Conservation (phyloP, 345 rosid genomes). For the Alliaria petiolata region DNA sequence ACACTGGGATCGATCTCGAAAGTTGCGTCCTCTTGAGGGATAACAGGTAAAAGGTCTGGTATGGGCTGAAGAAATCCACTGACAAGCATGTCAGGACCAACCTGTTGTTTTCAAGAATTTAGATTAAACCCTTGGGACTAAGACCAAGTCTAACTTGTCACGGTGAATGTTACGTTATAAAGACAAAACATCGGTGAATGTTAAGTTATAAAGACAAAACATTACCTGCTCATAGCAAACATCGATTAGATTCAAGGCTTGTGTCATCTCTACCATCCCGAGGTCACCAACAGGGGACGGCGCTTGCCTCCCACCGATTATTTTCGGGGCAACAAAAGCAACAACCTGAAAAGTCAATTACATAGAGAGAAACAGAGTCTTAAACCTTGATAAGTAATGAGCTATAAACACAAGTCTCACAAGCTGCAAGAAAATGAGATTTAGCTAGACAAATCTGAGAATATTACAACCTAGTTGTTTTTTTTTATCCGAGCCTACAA, state of each 20-base stretch:
- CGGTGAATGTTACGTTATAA: background rate
- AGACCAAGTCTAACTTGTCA: background rate
- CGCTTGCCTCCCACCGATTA: conserved; percentile 83
- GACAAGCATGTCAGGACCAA: conserved; percentile 92
- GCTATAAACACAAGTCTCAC: background rate
- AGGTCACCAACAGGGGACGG: conserved; percentile 97
- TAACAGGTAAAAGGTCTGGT: conserved; percentile 75
- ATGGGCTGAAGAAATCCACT: conserved; percentile 92
- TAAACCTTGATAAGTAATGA: background rate
- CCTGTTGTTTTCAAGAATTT: conserved; percentile 40
- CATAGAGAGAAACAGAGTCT: background rate
- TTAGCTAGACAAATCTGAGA: background rate
- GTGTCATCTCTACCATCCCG: conserved; percentile 99
- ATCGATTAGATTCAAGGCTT: conserved; percentile 80
- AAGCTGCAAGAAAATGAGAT: background rate
- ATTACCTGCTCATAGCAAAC: conserved; percentile 83
- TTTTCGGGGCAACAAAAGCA: conserved; percentile 95
- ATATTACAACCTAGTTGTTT: background rate
- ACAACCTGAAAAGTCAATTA: conserved; percentile 49
- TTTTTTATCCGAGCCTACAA: background rate
- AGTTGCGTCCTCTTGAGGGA: conserved; percentile 80
- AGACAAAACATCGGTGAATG: background rate
- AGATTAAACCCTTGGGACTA: background rate
- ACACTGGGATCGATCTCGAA: conserved; percentile 80
- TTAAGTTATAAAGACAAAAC: background rate